Evolutionary conservation across 192 early-diverging fungal species (phyloP).

Genomic region (Spinellus fusiger): DNA sequence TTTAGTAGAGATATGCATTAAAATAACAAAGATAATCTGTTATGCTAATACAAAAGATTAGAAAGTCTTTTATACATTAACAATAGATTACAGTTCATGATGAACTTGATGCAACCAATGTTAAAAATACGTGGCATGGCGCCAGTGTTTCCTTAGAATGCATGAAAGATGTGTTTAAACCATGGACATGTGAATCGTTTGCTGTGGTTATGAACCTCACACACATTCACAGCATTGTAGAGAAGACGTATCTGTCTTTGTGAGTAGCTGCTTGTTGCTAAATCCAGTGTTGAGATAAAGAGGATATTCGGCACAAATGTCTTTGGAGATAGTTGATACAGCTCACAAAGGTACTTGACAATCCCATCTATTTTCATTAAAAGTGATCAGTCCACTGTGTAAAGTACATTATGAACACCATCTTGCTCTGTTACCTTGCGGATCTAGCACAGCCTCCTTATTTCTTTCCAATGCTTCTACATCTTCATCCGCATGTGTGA

Average conservation of each 20-base stretch:
- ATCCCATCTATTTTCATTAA: conserved; percentile 33
- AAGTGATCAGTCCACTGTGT: background rate
- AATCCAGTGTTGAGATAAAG: conserved; percentile 40
- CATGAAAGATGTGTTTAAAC: conserved; percentile 40
- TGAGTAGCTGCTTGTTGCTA: conserved; percentile 38
- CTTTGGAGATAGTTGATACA: conserved; percentile 29
- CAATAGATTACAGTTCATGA: too few species aligned
- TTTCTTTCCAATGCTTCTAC: conserved; percentile 40
- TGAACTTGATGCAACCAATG: too few species aligned
- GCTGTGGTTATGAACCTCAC: conserved; percentile 30
- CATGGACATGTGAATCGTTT: conserved; percentile 43
- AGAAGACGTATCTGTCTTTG: conserved; percentile 39
- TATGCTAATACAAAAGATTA: too few species aligned
- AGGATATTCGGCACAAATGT: conserved; percentile 38
- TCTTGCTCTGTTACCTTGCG: conserved; percentile 10
- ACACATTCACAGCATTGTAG: conserved; percentile 36
- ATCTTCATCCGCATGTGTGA: conserved; percentile 49
- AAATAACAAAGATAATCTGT: too few species aligned
- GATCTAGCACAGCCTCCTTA: conserved; percentile 38
- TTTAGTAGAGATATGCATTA: too few species aligned
- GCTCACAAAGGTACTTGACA: conserved; percentile 37
- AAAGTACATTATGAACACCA: too few species aligned
- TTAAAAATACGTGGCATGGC: too few species aligned
- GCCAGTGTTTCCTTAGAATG: too few species aligned
- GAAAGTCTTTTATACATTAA: too few species aligned